Evolutionary conservation across 768 basidiomycete genomes (phyloP).

Genomic region (Tephrocybe sp.): DNA sequence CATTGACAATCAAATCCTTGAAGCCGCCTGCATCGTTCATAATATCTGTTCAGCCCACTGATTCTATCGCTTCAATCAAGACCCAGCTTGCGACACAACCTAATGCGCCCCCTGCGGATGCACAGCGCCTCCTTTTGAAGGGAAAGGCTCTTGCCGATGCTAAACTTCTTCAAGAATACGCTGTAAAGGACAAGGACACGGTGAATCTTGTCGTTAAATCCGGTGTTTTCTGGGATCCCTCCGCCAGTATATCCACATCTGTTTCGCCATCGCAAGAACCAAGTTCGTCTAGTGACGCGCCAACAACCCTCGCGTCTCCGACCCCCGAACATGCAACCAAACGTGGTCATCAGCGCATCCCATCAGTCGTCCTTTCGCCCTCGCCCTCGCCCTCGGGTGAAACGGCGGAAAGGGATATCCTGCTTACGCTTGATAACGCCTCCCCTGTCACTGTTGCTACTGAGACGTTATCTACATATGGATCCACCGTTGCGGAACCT

Average conservation of each 20-base stretch:
- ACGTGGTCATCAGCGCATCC: conserved; percentile 63
- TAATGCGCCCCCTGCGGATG: conserved; percentile 73
- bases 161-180: conserved; percentile 91
- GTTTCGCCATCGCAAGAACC: conserved; percentile 17
- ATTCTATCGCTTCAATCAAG: conserved; percentile 83
- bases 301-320: conserved; percentile 17
- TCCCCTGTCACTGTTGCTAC: conserved; percentile 43
- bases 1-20: conserved; percentile 84
- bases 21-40: conserved; percentile 83
- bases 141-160: conserved; percentile 91
- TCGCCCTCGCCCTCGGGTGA: conserved; percentile 71
- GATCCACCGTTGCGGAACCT: conserved; percentile 69
- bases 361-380: conserved; percentile 77
- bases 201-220: conserved; percentile 89
- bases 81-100: conserved; percentile 64
- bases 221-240: conserved; percentile 63
- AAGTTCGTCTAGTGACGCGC: too few relatives aligned
- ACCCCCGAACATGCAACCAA: conserved; percentile 27
- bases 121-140: conserved; percentile 86
- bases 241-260: conserved; percentile 30
- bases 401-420: conserved; percentile 57
- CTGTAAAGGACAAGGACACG: conserved; percentile 74
- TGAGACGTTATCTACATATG: conserved; percentile 56
- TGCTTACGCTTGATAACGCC: conserved; percentile 60
- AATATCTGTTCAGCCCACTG: conserved; percentile 74